These are phyloP conservation scores for Moesziomyces sp. DNA, from an alignment of 1,284 basidiomycete genomes.

Conservation along the genomic window DNA sequence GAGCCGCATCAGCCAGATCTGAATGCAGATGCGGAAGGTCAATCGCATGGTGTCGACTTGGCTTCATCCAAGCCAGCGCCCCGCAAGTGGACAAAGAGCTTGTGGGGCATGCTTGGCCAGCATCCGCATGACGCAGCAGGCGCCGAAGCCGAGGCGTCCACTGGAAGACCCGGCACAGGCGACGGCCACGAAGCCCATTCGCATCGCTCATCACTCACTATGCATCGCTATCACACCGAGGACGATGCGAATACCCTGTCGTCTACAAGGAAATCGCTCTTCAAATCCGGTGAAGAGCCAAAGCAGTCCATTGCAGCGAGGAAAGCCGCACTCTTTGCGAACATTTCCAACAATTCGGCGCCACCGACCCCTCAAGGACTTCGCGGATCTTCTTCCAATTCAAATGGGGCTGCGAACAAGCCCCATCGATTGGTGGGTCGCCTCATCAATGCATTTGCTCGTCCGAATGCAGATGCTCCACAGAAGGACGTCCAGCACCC, in stretches of 20 bases:
- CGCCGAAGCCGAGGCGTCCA: neutral
- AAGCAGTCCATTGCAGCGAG: conserved; percentile 35
- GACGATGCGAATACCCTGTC: conserved; percentile 17
- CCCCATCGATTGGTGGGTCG: conserved; percentile 35
- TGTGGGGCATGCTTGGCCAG: conserved; percentile 47
- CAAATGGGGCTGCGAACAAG: conserved; percentile 9
- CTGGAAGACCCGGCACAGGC: conserved; percentile 16
- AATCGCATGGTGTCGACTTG: conserved; percentile 7
- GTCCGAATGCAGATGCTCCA: conserved; percentile 19
- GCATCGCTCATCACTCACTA: conserved; percentile 25
- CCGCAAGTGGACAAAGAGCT: conserved; percentile 43
- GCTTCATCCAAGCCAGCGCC: conserved; percentile 11
- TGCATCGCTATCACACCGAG: conserved; percentile 33
- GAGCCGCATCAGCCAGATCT: neutral
- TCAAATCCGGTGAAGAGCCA: conserved; percentile 34
- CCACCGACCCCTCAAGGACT: conserved; percentile 19
- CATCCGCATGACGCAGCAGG: conserved; percentile 18
- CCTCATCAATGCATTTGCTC: conserved; percentile 36
- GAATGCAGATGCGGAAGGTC: neutral
- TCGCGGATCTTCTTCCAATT: conserved; percentile 4
- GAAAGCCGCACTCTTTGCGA: conserved; percentile 36
- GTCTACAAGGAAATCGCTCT: conserved; percentile 15
- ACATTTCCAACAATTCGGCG: conserved; percentile 18
- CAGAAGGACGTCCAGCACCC: conserved; percentile 2
- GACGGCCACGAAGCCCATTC: conserved; percentile 14